Conservation (phyloP, 1,139 yeast species). For the Protomyces macrosporus region DNA sequence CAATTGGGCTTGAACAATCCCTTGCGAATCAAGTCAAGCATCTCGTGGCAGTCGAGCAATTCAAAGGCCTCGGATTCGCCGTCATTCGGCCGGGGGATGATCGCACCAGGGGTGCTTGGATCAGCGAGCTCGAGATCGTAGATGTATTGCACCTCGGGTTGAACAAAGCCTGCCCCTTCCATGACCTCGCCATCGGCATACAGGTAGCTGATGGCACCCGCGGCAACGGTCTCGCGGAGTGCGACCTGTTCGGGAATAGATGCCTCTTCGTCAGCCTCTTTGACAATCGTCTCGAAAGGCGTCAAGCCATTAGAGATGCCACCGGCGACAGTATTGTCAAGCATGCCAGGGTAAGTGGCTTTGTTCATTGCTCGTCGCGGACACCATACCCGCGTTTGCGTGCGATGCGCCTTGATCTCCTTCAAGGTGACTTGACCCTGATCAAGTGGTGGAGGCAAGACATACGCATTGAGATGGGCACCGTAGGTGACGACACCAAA, state of each 20-base stretch:
- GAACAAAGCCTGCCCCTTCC: conserved; percentile 49
- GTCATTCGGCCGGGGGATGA: conserved; percentile 68
- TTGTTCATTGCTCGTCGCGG: conserved; percentile 73
- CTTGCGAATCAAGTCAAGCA: conserved; percentile 37
- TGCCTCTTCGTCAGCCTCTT: conserved; percentile 89
- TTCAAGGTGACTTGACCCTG: conserved; percentile 40
- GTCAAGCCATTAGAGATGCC: conserved; percentile 84
- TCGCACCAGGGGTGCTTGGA: conserved; percentile 38
- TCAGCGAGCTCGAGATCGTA: conserved; percentile 58
- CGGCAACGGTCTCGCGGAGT: conserved; percentile 44
- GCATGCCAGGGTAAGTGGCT: conserved; percentile 82
- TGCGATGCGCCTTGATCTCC: conserved; percentile 33
- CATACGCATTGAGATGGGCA: conserved; percentile 75
- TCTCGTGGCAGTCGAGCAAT: conserved; percentile 53
- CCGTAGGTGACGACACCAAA: conserved; percentile 89
- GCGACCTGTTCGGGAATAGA: conserved; percentile 59
- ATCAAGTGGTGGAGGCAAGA: conserved; percentile 33
- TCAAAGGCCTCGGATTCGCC: conserved; percentile 76
- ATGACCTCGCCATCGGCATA: conserved; percentile 41
- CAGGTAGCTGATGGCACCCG: conserved; percentile 68
- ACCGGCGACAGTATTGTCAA: conserved; percentile 93
- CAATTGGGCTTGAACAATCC: conserved; percentile 86
- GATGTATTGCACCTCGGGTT: conserved; percentile 58
- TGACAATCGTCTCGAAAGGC: conserved; percentile 66
- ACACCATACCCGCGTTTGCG: conserved; percentile 63